Evolutionary conservation across 129 eudicot genomes (phyloP).

Genomic region (Flaveria brownii): DNA sequence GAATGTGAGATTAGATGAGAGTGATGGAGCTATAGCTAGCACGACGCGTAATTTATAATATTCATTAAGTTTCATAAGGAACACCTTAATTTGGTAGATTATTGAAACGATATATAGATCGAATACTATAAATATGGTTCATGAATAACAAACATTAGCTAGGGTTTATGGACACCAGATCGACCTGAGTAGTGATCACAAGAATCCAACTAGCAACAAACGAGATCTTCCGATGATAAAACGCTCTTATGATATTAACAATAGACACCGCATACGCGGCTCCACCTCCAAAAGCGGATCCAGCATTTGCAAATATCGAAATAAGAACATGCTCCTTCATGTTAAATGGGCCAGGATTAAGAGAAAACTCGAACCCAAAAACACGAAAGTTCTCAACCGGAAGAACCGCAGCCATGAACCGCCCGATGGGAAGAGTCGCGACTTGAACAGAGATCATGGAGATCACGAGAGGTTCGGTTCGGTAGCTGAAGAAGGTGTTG

Average conservation of each 20-base stretch:
- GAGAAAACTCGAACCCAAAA: conserved; percentile 35
- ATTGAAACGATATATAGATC: too few species aligned
- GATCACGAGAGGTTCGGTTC: conserved; percentile 51
- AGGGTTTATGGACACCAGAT: neutral
- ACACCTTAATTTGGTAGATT: too few species aligned
- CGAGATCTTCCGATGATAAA: conserved; percentile 51
- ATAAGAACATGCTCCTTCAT: conserved; percentile 70
- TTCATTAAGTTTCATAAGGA: too few species aligned
- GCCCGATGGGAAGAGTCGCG: conserved; percentile 61
- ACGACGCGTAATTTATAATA: too few species aligned
- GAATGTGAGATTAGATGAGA: too few species aligned
- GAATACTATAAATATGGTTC: too few species aligned
- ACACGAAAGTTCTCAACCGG: conserved; percentile 39
- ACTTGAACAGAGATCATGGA: conserved; percentile 53
- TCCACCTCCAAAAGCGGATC: conserved; percentile 59
- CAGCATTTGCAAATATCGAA: conserved; percentile 65
- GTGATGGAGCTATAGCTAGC: too few species aligned
- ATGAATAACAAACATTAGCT: too few species aligned
- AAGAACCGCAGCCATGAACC: conserved; percentile 58
- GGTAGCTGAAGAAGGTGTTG: conserved; percentile 63
- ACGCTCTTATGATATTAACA: conserved; percentile 50
- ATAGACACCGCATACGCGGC: conserved; percentile 55
- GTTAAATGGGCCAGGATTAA: conserved; percentile 81
- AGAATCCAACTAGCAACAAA: conserved; percentile 55
- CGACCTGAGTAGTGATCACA: conserved; percentile 58